Base-by-base conservation (phyloP, 305 asterid species). In the Fraxinus ornus region DNA sequence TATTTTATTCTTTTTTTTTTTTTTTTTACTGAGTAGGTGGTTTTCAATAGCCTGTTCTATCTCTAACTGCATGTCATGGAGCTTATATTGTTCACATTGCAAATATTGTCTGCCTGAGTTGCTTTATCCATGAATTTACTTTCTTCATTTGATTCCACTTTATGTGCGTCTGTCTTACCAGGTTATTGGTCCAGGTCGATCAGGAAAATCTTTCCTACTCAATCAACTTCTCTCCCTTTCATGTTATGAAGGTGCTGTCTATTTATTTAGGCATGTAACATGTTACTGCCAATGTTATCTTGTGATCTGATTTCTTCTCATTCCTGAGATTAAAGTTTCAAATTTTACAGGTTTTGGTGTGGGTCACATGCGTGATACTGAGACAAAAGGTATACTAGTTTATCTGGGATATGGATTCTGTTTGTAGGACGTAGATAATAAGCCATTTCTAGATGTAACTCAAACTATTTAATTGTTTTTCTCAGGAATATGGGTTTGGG, bases 151-250 rank as follows among this genome's bases (percentile, higher is more conserved):
- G 75, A 78, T 78, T 41, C 75, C 83, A 32, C 81, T 70, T 70
- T 80, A 9, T 47, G n/a, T 55, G 24, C 66, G 86, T 76, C 26
- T 81, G 7, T 83, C 10, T 84, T 82, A 78, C 44, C 90, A 97
- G 99, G 99, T 94, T 79, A 97, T 97, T 83, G 99, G 99, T 80
- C 99, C 99, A 3, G 94, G 94, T 89, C 98, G 99, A 79, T 97
- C 99, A 26, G 99, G 99, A 82, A 97, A 97, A 85, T 97, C 99
- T 17, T 97, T 97, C 91, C 89, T 93, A 57, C 97, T 97, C 32
- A 97, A 97, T 86, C 99, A 97, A 86, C 99, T 97, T 86, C 96
- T 97, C 44, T 93, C 99, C 39, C 93, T 97, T 72, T 97, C 99
- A 75, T 96, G 99, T 87, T 79, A 93, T 82, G 98, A 96, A 91